Evolutionary conservation across 2,329 filamentous ascomycete species (phyloP).

Genomic region (Cladophialophora yegresii): DNA sequence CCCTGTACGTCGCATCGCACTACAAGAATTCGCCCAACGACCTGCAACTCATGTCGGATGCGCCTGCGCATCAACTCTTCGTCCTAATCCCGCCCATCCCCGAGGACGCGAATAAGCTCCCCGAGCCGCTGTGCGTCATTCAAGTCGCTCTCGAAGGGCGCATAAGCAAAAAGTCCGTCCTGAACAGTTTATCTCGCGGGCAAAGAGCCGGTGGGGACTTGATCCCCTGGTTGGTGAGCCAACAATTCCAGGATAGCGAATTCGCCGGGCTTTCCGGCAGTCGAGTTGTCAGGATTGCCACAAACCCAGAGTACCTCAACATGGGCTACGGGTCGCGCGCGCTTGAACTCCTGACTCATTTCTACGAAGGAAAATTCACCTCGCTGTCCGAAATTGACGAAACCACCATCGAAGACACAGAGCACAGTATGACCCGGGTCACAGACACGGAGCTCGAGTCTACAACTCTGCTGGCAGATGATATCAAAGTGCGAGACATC

Average conservation of each 20-base stretch:
- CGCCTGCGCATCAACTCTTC: constrained; percentile 92
- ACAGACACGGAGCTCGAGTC: constrained; percentile 79
- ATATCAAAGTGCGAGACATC: constrained; percentile 87
- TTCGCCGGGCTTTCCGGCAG: constrained; percentile 93
- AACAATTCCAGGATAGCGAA: constrained; percentile 97
- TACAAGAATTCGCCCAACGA: constrained; percentile 99
- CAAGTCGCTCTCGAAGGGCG: constrained; percentile 93
- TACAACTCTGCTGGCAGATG: constrained; percentile 76
- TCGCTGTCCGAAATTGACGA: constrained; percentile 70
- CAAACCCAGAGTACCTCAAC: constrained; percentile 85
- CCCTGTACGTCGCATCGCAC: constrained; percentile 92
- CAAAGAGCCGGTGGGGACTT: constrained; percentile 87
- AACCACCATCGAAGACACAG: constrained; percentile 46
- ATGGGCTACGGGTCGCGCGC: constrained; percentile 95
- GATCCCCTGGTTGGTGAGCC: constrained; percentile 95
- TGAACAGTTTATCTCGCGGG: constrained; percentile 85
- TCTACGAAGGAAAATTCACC: constrained; percentile 91
- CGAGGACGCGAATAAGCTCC: constrained; percentile 74
- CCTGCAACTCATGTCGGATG: constrained; percentile 97
- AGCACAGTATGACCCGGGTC: constrained; percentile 68
- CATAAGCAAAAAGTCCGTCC: constrained; percentile 88
- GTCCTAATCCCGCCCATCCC: constrained; percentile 85
- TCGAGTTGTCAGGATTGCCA: constrained; percentile 89
- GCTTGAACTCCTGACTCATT: constrained; percentile 81
- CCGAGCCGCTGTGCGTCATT: constrained; percentile 91